Evolutionary conservation across 140 eudicot species (phyloP).

Genomic region (Ambrosia hybrid): DNA sequence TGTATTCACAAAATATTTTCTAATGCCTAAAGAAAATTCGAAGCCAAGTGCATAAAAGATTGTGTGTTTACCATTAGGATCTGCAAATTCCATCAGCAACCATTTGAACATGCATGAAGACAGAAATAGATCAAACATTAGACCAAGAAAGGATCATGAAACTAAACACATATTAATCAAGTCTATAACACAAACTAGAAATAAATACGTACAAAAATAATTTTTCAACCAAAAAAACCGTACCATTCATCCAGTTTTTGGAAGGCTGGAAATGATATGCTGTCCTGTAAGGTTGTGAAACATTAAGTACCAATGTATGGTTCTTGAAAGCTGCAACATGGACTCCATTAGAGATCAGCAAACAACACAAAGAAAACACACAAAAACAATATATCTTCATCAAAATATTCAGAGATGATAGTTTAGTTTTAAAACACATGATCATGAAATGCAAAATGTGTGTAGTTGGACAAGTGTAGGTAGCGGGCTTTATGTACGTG

Average conservation of each 20-base stretch:
- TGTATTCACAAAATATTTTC: too few species aligned
- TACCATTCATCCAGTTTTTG: slow-evolving; percentile 78
- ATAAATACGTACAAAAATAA: not conserved
- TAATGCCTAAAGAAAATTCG: too few species aligned
- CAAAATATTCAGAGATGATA: not conserved
- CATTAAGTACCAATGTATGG: slow-evolving; percentile 12
- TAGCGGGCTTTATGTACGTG: not conserved
- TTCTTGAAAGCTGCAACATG: slow-evolving; percentile 26
- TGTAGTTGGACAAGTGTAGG: slow-evolving; percentile 28
- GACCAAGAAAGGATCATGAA: slow-evolving; percentile 1
- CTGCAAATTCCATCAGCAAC: slow-evolving; percentile 40
- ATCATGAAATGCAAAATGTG: slow-evolving; percentile 16
- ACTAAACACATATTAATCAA: slow-evolving; percentile 26
- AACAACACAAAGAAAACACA: slow-evolving; percentile 10
- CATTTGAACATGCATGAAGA: not conserved
- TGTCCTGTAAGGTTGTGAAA: slow-evolving; percentile 48
- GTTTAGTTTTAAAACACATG: not conserved
- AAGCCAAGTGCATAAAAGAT: not conserved
- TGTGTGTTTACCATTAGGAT: slow-evolving; percentile 58
- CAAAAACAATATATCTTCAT: slow-evolving; percentile 19
- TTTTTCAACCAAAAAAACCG: not conserved
- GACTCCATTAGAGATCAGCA: slow-evolving; percentile 25
- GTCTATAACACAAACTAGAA: not conserved
- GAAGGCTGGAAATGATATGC: slow-evolving; percentile 69
- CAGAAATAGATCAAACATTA: not conserved